Base-by-base conservation (phyloP, 1,284 basidiomycete species). In the Ceratorhiza oryzae-sativae region DNA sequence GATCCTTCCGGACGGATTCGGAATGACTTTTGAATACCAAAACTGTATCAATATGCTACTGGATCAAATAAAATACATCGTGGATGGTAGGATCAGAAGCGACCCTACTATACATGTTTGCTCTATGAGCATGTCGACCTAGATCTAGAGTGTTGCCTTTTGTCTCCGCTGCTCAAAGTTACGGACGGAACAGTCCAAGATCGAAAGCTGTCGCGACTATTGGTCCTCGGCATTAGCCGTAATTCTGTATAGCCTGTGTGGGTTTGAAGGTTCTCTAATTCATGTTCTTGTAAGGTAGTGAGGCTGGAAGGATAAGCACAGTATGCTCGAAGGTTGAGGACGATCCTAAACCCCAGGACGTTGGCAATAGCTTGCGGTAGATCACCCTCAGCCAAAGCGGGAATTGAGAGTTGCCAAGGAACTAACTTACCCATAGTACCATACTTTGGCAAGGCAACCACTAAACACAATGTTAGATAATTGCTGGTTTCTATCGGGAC, bases 291-390 rank as follows among this genome's bases (percentile, higher is more conserved):
- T 15, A 55, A 56, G 3, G 49, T 41, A 1, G 48, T 39, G 18
- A 55, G 34, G 20, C n/a, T 25, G n/a, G 13, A n/a, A 9, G 49
- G 39, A 18, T 68, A 41, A 20, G 36, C 36, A n/a, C 49, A 30
- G 39, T 68, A 51, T 8, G 39, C 25, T 10, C 63, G 63, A 56
- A 68, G 63, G n/a, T 68, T 68, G 51, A 68, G 63, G 1, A 68
- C 63, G 12, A 68, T 49, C 27, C 63, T 51, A 15, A 68, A 68
- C 1, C 34, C 63, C 23, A 68, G 18, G 20, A 56, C 63, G 25
- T 68, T 68, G 36, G 56, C 39, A 15, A 68, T 41, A 9, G 49
- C 63, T 68, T 36, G 18, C 12, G 9, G 3, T 25, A 46, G 34
- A 9, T 36, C 15, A 10, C 23, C 13, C 8, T 45, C n/a, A 46